Percentiles rank a stretch among this genome's conserved stretches.
Conservation (phyloP, 2,329 filamentous ascomycete species). For the Phaeosphaeriaceae sp. region DNA sequence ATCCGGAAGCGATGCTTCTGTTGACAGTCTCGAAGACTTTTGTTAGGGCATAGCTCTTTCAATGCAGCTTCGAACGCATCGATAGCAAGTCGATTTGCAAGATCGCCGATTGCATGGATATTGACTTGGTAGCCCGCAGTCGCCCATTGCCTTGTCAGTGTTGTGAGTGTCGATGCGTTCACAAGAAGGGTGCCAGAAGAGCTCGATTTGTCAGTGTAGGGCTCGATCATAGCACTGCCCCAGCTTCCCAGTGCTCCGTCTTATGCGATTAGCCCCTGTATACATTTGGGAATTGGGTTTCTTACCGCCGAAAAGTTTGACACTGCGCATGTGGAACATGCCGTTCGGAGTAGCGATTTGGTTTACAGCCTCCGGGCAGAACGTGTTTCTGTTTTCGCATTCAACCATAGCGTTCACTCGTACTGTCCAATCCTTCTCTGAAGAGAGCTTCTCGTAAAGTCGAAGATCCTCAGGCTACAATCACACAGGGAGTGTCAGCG, state of each 20-base stretch:
- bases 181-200: conserved; percentile 71
- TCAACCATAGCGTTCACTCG: conserved; percentile 74
- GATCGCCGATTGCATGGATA: conserved; percentile 75
- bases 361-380: conserved; percentile 62
- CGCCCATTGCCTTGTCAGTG: conserved; percentile 66
- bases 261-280: conserved; percentile 38
- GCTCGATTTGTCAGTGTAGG: conserved; percentile 69
- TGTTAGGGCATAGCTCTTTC: conserved; percentile 58
- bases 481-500: neutral
- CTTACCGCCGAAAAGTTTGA: conserved; percentile 73
- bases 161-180: conserved; percentile 65
- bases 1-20: conserved; percentile 67
- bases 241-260: conserved; percentile 75
- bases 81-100: conserved; percentile 70
- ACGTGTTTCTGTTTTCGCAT: conserved; percentile 69
- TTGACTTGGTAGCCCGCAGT: conserved; percentile 70
- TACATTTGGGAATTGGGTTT: no score
- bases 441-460: conserved; percentile 62
- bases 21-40: conserved; percentile 57
- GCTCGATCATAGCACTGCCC: conserved; percentile 75
- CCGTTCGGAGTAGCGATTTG: conserved; percentile 56
- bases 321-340: conserved; percentile 65
- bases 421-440: conserved; percentile 63
- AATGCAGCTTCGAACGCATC: conserved; percentile 68
- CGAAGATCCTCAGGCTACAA: conserved; percentile 57